Evolutionary conservation across 2,329 filamentous ascomycete species (phyloP).

Genomic region (Chaetothyriales sp.): DNA sequence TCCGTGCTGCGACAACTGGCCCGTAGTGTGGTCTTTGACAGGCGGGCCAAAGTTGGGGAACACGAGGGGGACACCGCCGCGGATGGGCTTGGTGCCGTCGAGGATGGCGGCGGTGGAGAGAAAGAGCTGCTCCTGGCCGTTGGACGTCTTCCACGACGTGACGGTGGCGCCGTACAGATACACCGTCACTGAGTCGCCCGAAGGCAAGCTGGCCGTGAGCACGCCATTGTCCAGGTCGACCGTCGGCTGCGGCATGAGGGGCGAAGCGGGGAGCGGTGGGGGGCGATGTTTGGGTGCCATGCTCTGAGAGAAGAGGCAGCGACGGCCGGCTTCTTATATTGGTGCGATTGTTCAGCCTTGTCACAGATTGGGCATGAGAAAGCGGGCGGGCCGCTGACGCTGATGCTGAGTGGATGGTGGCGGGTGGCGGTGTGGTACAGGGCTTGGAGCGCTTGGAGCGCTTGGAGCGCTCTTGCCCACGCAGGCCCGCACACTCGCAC

Average conservation of each 20-base stretch:
- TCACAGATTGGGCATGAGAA: neutral
- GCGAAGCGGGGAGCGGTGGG: constrained; percentile 58
- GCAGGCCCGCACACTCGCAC: no score
- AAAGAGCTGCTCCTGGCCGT: constrained; percentile 72
- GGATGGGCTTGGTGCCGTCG: constrained; percentile 77
- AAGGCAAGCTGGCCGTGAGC: constrained; percentile 67
- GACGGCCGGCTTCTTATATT: neutral
- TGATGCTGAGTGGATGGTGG: neutral
- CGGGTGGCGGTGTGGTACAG: no score
- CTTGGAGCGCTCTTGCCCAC: neutral
- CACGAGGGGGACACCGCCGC: constrained; percentile 39
- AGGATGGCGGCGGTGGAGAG: constrained; percentile 65
- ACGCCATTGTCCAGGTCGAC: constrained; percentile 61
- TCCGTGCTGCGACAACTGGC: constrained; percentile 76
- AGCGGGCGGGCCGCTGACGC: neutral
- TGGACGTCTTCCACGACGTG: constrained; percentile 76
- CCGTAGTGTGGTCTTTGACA: constrained; percentile 62
- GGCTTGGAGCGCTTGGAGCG: no score
- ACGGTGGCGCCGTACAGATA: constrained; percentile 88
- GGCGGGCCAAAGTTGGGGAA: constrained; percentile 60
- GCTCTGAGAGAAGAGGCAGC: neutral
- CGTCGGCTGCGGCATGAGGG: constrained; percentile 60
- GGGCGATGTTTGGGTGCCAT: constrained; percentile 81
- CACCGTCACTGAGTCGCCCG: constrained; percentile 74
- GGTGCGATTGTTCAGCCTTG: no score